Conservation (phyloP, 208 protist species). For the Leptomonas seymouri region DNA sequence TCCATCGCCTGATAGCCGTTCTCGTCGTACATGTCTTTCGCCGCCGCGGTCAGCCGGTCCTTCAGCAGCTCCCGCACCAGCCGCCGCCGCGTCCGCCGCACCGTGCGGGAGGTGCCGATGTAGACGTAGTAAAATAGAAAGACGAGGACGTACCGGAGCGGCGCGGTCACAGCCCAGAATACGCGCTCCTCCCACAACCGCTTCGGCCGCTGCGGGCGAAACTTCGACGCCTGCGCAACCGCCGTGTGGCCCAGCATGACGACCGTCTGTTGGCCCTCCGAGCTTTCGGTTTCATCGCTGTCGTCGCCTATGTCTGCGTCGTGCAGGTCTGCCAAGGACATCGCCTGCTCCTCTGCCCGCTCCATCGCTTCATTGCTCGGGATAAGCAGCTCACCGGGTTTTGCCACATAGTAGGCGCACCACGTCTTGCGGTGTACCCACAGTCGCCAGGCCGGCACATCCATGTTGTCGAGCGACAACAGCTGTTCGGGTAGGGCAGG, state of each 20-base stretch:
- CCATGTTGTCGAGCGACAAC: slow-evolving; percentile 52
- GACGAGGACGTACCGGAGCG: slow-evolving; percentile 40
- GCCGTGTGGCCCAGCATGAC: slow-evolving; percentile 49
- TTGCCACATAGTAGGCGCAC: slow-evolving; percentile 39
- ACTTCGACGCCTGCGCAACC: slow-evolving; percentile 41
- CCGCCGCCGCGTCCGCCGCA: slow-evolving; percentile 41
- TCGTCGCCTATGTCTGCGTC: slow-evolving; percentile 25
- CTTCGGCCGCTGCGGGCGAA: slow-evolving; percentile 46
- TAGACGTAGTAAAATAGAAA: slow-evolving; percentile 52
- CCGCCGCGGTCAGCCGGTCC: slow-evolving; percentile 38
- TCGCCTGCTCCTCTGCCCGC: slow-evolving; percentile 37
- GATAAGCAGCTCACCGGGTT: slow-evolving; percentile 44
- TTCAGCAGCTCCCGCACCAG: slow-evolving; percentile 50
- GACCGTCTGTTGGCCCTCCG: slow-evolving; percentile 49
- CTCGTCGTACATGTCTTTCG: slow-evolving; percentile 20
- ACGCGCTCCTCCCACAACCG: slow-evolving; percentile 33
- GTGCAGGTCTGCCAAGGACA: slow-evolving; percentile 27
- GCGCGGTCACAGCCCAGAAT: slow-evolving; percentile 36
- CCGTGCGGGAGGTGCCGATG: slow-evolving; percentile 48
- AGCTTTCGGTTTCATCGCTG: slow-evolving; percentile 49
- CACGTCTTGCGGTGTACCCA: slow-evolving; percentile 60
- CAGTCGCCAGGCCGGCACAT: slow-evolving; percentile 51
- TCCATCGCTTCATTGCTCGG: slow-evolving; percentile 53
- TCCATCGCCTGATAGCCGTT: slow-evolving; percentile 34
- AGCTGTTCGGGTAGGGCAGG: slow-evolving; percentile 58